Conservation (phyloP, 2,329 filamentous ascomycete species). For the Colletotrichum incanum region DNA sequence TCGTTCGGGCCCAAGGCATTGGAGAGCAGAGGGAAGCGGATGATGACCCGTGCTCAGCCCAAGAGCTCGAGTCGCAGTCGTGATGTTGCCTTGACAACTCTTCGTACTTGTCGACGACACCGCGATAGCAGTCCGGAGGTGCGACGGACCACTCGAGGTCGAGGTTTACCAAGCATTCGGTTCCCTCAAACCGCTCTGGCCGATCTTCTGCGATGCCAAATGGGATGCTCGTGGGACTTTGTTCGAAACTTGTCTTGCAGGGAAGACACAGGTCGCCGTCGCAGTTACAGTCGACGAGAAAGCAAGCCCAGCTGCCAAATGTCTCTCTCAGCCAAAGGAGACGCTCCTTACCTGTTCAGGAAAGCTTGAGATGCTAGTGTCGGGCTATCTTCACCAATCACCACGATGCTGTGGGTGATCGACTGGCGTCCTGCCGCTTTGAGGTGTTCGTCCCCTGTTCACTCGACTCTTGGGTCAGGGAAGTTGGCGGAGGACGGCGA, state of each 20-base stretch:
- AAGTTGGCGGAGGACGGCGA: neutral
- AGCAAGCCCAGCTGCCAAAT: conserved; percentile 28
- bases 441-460: conserved; percentile 10
- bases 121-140: neutral
- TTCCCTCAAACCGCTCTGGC: neutral
- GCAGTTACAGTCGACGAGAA: conserved; percentile 1
- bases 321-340: conserved; percentile 31
- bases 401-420: conserved; percentile 27
- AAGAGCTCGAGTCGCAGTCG: neutral
- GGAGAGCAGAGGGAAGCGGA: conserved; percentile 14
- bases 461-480: neutral
- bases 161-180: neutral
- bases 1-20: conserved; percentile 10
- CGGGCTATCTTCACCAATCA: conserved; percentile 16
- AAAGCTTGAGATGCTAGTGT: conserved; percentile 40
- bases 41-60: neutral
- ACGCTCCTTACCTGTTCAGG: conserved; percentile 14
- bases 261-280: neutral
- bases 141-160: neutral
- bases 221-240: neutral
- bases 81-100: neutral
- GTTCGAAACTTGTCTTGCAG: neutral
- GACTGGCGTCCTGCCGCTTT: conserved; percentile 21
- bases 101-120: neutral
- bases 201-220: conserved; percentile 14